A percentile compares a stretch with the other conserved stretches of the same genome.
Conservation (phyloP, 2,329 filamentous ascomycete species). For the Colletotrichum sp. region DNA sequence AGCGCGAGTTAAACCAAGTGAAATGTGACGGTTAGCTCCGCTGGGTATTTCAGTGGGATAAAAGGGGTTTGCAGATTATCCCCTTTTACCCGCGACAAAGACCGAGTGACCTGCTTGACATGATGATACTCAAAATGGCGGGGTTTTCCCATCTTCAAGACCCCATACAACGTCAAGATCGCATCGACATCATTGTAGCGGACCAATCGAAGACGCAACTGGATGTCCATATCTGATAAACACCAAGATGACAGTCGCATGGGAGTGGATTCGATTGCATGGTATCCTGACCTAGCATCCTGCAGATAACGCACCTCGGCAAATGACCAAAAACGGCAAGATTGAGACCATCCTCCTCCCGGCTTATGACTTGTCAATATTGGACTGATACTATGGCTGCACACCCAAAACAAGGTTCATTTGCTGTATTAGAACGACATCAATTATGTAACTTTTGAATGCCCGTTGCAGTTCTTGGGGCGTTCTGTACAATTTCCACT, state of each 20-base stretch:
- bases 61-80: background rate
- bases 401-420: background rate
- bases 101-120: background rate
- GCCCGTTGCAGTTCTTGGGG: background rate
- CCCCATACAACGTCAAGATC: background rate
- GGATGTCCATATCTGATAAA: background rate
- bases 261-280: background rate
- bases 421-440: background rate
- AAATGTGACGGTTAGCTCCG: background rate
- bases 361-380: background rate
- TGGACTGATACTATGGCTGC: background rate
- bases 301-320: background rate
- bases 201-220: background rate
- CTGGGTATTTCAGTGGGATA: background rate
- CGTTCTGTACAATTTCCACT: accelerated
- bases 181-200: too few species aligned
- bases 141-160: background rate
- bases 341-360: background rate
- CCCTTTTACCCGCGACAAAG: background rate
- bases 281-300: background rate
- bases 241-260: background rate
- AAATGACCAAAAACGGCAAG: background rate
- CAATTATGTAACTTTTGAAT: background rate
- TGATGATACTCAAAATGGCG: background rate
- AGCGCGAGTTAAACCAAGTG: background rate